These are phyloP conservation scores for Lasiosphaeris hirsuta DNA, from an alignment of 495 filamentous ascomycete genomes.

Conservation along the genomic window DNA sequence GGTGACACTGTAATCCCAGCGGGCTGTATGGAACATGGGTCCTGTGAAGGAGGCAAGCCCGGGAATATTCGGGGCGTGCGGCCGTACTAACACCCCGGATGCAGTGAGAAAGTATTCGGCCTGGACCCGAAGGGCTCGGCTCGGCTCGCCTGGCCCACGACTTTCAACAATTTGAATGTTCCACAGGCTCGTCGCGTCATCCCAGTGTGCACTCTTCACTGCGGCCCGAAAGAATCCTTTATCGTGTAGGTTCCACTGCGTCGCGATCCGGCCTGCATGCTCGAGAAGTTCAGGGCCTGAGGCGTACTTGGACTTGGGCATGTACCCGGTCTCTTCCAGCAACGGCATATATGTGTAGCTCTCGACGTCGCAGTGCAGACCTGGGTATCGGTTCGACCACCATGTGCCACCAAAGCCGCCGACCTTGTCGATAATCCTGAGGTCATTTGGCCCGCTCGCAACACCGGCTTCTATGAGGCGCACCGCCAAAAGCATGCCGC, in stretches of 20 bases:
- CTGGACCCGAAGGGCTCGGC: constrained; percentile 27
- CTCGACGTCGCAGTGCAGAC: constrained; percentile 51
- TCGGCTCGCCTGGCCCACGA: constrained; percentile 32
- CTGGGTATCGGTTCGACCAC: constrained; percentile 57
- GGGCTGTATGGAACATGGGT: constrained; percentile 49
- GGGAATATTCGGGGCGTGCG: constrained; percentile 44
- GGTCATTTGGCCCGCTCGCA: constrained; percentile 34
- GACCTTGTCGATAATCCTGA: constrained; percentile 47
- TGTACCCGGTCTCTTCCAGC: constrained; percentile 58
- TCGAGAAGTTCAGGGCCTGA: constrained; percentile 45
- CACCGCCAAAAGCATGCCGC: constrained; percentile 48
- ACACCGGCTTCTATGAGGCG: constrained; percentile 50
- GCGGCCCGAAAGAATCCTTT: constrained; percentile 47
- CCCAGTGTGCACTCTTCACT: constrained; percentile 38
- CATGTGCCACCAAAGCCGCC: constrained; percentile 54
- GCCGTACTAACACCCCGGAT: constrained; percentile 39
- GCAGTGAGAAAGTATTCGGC: constrained; percentile 38
- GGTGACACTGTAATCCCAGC: constrained; percentile 53
- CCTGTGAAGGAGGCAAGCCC: constrained; percentile 47
- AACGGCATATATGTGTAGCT: constrained; percentile 53
- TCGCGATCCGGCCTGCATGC: constrained; percentile 39
- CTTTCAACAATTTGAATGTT: constrained; percentile 34
- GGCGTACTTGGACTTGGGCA: constrained; percentile 47
- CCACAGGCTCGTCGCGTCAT: constrained; percentile 43
- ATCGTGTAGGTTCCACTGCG: constrained; percentile 43